Conservation (phyloP, 352 stramenopile species). For the Globisporangium megalacanthum region DNA sequence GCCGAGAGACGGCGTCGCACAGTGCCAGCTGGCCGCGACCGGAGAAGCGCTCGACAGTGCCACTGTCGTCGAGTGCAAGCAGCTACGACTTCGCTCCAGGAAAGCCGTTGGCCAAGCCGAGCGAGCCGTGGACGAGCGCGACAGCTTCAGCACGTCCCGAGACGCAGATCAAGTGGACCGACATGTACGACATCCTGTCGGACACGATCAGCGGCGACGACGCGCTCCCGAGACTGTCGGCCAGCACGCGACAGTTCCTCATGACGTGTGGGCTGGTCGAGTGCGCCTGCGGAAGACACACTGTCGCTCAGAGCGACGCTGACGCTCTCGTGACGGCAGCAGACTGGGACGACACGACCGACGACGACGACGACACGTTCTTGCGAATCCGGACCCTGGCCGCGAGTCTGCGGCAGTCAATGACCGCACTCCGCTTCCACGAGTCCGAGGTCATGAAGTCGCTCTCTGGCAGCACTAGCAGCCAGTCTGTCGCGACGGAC, state of each 20-base stretch:
- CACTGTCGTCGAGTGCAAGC: not conserved
- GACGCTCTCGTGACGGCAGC: not conserved
- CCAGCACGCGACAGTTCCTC: not conserved
- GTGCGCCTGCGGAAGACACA: conserved; percentile 3
- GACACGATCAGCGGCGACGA: conserved; percentile 3
- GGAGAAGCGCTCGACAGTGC: not conserved
- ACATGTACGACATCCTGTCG: conserved; percentile 11
- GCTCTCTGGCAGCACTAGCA: conserved; percentile 1
- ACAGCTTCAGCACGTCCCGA: not conserved
- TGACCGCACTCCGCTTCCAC: conserved; percentile 14
- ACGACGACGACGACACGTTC: not conserved
- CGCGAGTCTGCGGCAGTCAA: conserved; percentile 7
- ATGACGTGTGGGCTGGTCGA: conserved; percentile 6
- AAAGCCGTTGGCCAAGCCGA: not conserved
- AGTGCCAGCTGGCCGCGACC: not conserved
- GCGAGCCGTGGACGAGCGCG: not conserved
- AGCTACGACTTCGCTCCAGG: not conserved
- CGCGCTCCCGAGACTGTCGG: not conserved
- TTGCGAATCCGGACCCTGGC: not conserved
- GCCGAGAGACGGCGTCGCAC: not conserved
- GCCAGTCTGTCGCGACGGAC: not conserved
- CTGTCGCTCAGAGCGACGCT: not conserved
- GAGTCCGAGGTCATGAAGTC: conserved; percentile 12
- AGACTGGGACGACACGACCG: not conserved
- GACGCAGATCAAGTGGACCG: conserved; percentile 6